Conservation (phyloP, 176 grass and related monocot genomes). For the Pontederia crassipes region DNA sequence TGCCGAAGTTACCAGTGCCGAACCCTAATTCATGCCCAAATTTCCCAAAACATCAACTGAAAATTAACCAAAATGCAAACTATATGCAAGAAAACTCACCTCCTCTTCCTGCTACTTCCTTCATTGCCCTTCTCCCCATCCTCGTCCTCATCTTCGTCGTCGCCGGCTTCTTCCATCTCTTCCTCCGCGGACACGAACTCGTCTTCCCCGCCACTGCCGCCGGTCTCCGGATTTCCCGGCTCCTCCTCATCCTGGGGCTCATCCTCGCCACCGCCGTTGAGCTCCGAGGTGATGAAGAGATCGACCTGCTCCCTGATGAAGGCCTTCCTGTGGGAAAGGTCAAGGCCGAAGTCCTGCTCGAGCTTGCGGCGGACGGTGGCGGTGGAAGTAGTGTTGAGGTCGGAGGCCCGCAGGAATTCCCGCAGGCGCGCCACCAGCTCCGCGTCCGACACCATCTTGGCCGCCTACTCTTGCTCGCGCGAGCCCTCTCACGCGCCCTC, state of each 20-base stretch:
- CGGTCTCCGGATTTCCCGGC: constrained; percentile 18
- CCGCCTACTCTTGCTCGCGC: not conserved
- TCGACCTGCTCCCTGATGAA: constrained; percentile 96
- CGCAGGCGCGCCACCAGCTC: constrained; percentile 74
- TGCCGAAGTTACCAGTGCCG: not conserved
- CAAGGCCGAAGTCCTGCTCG: constrained; percentile 79
- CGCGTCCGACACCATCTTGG: constrained; percentile 70
- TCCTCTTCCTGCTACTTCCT: constrained; percentile 50
- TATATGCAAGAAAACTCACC: constrained; percentile 32
- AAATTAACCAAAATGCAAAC: not conserved
- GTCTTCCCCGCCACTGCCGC: not conserved
- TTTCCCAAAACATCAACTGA: constrained; percentile 4
- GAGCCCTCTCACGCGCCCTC: not conserved
- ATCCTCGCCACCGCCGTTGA: constrained; percentile 25
- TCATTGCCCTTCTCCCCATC: constrained; percentile 22
- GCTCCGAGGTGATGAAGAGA: constrained; percentile 48
- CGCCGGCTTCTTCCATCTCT: constrained; percentile 27
- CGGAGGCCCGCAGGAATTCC: constrained; percentile 72
- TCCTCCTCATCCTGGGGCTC: constrained; percentile 15
- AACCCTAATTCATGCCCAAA: constrained; percentile 23
- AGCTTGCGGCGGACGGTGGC: constrained; percentile 65
- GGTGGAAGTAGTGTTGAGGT: constrained; percentile 86
- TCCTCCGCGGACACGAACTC: constrained; percentile 4
- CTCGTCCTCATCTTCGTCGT: constrained; percentile 46
- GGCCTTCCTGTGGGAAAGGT: constrained; percentile 84